Evolutionary conservation across 306 rosid species (phyloP).

Genomic region (Rosa chinensis): DNA sequence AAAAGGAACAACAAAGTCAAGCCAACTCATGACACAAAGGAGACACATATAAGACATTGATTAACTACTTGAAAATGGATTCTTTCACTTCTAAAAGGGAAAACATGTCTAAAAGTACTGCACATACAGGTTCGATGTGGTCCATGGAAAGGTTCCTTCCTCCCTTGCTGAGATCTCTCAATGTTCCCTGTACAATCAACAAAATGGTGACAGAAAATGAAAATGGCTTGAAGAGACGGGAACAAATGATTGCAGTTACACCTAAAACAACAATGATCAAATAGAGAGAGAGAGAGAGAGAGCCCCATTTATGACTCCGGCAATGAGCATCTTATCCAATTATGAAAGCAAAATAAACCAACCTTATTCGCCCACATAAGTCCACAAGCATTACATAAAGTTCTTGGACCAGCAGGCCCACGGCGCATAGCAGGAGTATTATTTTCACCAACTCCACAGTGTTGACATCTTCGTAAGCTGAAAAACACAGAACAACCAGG

Average conservation of each 20-base stretch:
- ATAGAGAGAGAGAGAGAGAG: background rate
- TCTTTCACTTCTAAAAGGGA: slow-evolving; percentile 1
- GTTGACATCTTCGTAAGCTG: slow-evolving; percentile 79
- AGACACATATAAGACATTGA: background rate
- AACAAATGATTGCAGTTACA: background rate
- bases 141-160: slow-evolving; percentile 65
- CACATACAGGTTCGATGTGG: slow-evolving; percentile 68
- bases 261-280: slow-evolving; percentile 16
- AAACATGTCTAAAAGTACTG: background rate
- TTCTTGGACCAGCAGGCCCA: slow-evolving; percentile 97
- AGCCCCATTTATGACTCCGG: background rate
- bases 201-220: slow-evolving; percentile 29
- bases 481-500: slow-evolving; percentile 22
- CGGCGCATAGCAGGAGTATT: slow-evolving; percentile 99
- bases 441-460: slow-evolving; percentile 86
- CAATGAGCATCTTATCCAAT: background rate
- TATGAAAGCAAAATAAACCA: slow-evolving; percentile 28
- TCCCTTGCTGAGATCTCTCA: slow-evolving; percentile 96
- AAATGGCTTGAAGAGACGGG: slow-evolving; percentile 7
- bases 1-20: background rate
- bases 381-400: slow-evolving; percentile 95
- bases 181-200: slow-evolving; percentile 74
- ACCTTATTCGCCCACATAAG: slow-evolving; percentile 99
- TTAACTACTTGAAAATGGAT: background rate
- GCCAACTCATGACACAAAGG: background rate